Conservation (phyloP, 306 rosid species). For the Nissolia schottii region DNA sequence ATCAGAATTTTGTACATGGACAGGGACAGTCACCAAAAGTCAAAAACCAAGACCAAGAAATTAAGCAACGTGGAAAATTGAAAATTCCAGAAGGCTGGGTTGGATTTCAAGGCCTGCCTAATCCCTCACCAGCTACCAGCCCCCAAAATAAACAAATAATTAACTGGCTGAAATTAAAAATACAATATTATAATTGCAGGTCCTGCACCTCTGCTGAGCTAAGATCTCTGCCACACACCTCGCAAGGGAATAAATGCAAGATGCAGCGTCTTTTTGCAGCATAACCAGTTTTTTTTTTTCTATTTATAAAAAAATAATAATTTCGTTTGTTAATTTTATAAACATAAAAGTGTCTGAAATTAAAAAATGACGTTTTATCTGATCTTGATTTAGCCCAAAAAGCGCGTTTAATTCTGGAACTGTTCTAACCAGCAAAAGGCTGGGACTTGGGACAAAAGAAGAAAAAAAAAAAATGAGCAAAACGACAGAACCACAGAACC, state of each 20-base stretch:
- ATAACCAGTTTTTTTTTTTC: not conserved
- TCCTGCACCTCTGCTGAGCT: not conserved
- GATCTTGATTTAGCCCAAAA: not conserved
- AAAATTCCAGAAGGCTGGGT: not conserved
- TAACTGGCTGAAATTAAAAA: too few species aligned
- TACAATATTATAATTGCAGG: not conserved
- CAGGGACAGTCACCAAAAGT: constrained; percentile 23
- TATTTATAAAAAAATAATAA: not conserved
- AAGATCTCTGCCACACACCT: constrained; percentile 11
- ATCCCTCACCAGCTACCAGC: constrained; percentile 27
- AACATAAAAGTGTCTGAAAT: constrained; percentile 4
- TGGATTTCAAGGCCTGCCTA: constrained; percentile 25
- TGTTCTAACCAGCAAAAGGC: not conserved
- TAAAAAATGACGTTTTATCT: not conserved
- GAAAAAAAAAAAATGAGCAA: not conserved
- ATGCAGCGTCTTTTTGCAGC: not conserved
- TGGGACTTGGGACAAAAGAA: not conserved
- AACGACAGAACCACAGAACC: constrained; percentile 14
- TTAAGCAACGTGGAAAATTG: not conserved
- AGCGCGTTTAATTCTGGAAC: not conserved
- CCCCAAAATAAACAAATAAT: not conserved
- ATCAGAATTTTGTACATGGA: not conserved
- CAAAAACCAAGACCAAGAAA: constrained; percentile 10
- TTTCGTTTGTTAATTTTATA: too few species aligned
- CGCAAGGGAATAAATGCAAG: constrained; percentile 20